phyloP scores from a whole-genome alignment of 2,329 filamentous ascomycete species.

The Oidium heveae region DNA sequence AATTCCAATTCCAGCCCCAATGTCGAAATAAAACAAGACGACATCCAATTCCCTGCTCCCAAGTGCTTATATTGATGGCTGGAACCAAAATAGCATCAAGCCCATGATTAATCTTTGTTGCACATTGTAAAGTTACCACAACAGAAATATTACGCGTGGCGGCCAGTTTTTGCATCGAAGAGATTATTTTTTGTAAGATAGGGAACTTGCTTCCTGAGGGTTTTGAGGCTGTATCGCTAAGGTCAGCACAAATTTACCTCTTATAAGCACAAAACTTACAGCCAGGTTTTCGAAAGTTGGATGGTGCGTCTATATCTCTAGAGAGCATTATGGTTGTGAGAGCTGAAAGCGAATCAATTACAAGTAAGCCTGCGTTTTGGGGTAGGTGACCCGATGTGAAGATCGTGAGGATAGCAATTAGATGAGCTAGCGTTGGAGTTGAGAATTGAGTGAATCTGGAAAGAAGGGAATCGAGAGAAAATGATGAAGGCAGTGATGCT shows the following conservation, averaged over 20 bases:
- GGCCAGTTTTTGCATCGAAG: constrained; percentile 49
- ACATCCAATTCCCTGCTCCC: constrained; percentile 55
- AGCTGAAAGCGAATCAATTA: constrained; percentile 57
- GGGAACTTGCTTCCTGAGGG: constrained; percentile 16
- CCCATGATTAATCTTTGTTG: constrained; percentile 50
- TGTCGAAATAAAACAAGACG: constrained; percentile 60
- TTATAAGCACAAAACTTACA: neutral
- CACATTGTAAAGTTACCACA: constrained; percentile 53
- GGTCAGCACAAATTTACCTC: neutral
- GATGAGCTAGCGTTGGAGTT: constrained; percentile 31
- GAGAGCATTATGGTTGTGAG: constrained; percentile 58
- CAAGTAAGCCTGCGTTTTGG: constrained; percentile 34
- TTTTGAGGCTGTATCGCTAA: constrained; percentile 4
- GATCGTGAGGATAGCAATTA: constrained; percentile 47
- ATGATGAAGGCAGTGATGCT: constrained; percentile 1
- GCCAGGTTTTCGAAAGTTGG: constrained; percentile 6
- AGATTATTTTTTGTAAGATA: constrained; percentile 34
- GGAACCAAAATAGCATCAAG: constrained; percentile 45
- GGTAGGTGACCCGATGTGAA: constrained; percentile 40
- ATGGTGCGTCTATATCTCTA: constrained; percentile 21
- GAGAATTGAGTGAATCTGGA: constrained; percentile 39
- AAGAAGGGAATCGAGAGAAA: constrained; percentile 12
- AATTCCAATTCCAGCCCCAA: constrained; percentile 39
- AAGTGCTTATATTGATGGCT: constrained; percentile 47
- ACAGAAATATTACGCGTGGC: constrained; percentile 47